Base-by-base conservation (phyloP, 106 monocot genomes). In the Phalaenopsis equestris region DNA sequence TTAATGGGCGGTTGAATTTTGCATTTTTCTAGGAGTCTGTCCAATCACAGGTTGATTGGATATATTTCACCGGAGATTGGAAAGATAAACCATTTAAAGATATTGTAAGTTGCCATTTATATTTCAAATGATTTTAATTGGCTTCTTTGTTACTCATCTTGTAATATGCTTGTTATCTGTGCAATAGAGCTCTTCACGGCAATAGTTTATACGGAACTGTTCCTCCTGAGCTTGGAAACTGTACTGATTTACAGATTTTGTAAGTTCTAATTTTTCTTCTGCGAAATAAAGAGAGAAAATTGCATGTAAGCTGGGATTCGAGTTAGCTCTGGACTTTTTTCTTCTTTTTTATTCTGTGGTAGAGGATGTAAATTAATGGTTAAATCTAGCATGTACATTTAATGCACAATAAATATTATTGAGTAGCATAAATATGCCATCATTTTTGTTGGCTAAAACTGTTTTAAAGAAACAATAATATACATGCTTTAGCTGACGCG, bases 161-260 rank as follows among this genome's bases (percentile, higher is more conserved):
- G 67, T 58, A 80, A 19, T 42, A 38, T 79, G 5, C 7, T 8
- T 61, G 74, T 55, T 80, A 74, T 81, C 21, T 42, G 6, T 81
- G 75, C 4, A 55, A 6, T 85, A 98, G 98, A 87, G 86, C 90
- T 75, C 85, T 98, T 41, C 90, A 91, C 80, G 94, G 90, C 61
- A 98, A 99, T 77, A 89, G 92, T 73, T 88, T 98, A 73, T 98
- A 91, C 88, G 98, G 98, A 81, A 77, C 75, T 16, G 89, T 98
- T 18, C 98, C 98, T 46, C 92, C 91, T 79, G 92, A 92, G 64
- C 58, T 98, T 12, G 94, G 94, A 78, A 94, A 92, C 79, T 98
- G 98, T 85, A 91, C 92, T 19, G 73, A 87, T 70, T 88, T 98
- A 73, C 92, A 98, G 78, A 78, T 79, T 83, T 70, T 98, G 98